Evolutionary conservation across 2,329 filamentous ascomycete species (phyloP).

Genomic region (Myriosclerotinia duriaeana): DNA sequence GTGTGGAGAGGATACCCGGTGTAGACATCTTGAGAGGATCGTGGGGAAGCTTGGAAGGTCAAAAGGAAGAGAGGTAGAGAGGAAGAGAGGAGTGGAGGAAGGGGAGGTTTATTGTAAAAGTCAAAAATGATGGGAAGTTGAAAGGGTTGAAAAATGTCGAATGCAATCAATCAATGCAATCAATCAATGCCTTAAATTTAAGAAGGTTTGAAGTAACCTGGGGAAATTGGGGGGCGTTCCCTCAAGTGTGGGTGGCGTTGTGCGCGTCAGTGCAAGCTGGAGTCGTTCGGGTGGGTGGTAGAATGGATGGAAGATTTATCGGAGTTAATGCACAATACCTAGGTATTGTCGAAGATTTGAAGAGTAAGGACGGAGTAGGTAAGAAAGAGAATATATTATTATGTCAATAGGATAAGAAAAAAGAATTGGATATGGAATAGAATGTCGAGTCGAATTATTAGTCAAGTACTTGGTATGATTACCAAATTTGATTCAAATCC

Average conservation of each 20-base stretch:
- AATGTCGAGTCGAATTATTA: too few relatives aligned
- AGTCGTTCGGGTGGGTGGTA: too few relatives aligned
- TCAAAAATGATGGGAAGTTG: not conserved
- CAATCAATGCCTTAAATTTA: slow-evolving; percentile 17
- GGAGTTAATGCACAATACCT: slow-evolving; percentile 13
- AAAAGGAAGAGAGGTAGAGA: not conserved
- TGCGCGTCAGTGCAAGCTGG: not conserved
- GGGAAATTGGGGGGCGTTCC: not conserved
- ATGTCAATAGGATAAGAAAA: not conserved
- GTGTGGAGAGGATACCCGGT: not conserved
- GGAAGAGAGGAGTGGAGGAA: not conserved
- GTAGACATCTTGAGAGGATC: slow-evolving; percentile 1
- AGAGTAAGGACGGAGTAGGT: not conserved
- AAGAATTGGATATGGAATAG: too few relatives aligned
- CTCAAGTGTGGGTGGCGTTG: slow-evolving; percentile 6
- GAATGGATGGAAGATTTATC: slow-evolving; percentile 3
- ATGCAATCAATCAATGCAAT: too few relatives aligned
- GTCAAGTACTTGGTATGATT: too few relatives aligned
- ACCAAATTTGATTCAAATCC: too few relatives aligned
- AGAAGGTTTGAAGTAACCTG: not conserved
- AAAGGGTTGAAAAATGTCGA: too few relatives aligned
- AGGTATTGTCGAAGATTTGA: not conserved
- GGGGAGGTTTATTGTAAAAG: not conserved
- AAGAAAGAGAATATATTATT: not conserved
- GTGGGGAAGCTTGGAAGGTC: not conserved